Evolutionary conservation across 495 filamentous ascomycete species (phyloP).

Genomic region (Xylaria cubensis): DNA sequence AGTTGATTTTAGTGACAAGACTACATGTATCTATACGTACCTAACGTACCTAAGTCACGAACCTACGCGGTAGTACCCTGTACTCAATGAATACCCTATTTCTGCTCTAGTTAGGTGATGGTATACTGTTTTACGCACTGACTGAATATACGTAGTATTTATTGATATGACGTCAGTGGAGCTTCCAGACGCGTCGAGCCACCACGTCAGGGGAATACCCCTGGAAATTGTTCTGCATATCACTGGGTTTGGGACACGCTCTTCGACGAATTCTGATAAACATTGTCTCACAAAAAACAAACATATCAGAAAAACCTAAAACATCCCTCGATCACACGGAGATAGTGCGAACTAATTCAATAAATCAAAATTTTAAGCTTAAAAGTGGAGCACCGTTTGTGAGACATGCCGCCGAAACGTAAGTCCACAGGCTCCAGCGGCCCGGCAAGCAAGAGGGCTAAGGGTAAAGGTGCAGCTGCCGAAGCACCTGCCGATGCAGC

Average conservation of each 20-base stretch:
- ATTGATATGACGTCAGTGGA: conserved; percentile 12
- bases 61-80: too few relatives aligned
- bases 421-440: conserved; percentile 25
- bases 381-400: not conserved
- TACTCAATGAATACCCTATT: not conserved
- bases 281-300: not conserved
- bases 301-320: not conserved
- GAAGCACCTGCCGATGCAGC: not conserved
- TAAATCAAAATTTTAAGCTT: not conserved
- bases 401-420: conserved; percentile 34
- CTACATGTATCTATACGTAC: too few relatives aligned
- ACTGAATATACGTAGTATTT: not conserved
- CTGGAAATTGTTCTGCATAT: not conserved
- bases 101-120: not conserved
- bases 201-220: conserved; percentile 4
- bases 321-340: not conserved
- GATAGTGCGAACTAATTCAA: not conserved
- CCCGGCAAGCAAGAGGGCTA: conserved; percentile 39
- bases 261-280: not conserved
- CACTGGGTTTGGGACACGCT: not conserved
- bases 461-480: conserved; percentile 25
- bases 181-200: conserved; percentile 5
- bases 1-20: not conserved
- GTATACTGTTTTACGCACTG: not conserved
- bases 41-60: too few relatives aligned